Evolutionary conservation across 2,329 filamentous ascomycete species (phyloP).

Genomic region (Cadophora gregata): DNA sequence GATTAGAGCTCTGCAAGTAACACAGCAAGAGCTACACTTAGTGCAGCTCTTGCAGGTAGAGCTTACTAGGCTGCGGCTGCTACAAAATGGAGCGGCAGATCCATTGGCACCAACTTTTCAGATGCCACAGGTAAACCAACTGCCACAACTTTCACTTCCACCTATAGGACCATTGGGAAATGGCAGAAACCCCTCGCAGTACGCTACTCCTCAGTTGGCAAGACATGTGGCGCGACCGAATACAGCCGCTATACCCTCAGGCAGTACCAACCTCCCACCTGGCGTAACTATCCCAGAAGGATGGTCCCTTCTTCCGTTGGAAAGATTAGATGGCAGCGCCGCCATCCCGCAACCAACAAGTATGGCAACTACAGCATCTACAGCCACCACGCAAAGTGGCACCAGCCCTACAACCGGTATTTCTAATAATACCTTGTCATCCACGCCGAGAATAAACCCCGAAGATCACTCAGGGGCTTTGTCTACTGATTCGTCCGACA

Average conservation of each 20-base stretch:
- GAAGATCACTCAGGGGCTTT: slow-evolving; percentile 37
- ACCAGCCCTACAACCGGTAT: slow-evolving; percentile 36
- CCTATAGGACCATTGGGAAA: slow-evolving; percentile 10
- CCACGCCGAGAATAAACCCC: slow-evolving; percentile 34
- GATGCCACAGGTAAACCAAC: slow-evolving; percentile 37
- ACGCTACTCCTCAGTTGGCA: slow-evolving; percentile 37
- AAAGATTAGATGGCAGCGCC: slow-evolving; percentile 48
- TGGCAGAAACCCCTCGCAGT: background rate
- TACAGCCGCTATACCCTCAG: slow-evolving; percentile 60
- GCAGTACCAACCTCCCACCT: slow-evolving; percentile 65
- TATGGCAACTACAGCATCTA: slow-evolving; percentile 28
- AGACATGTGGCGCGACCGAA: slow-evolving; percentile 54
- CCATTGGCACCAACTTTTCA: slow-evolving; percentile 37
- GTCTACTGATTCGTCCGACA: slow-evolving; percentile 38
- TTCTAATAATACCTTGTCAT: slow-evolving; percentile 41
- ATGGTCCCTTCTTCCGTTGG: slow-evolving; percentile 68
- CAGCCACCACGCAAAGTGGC: slow-evolving; percentile 35
- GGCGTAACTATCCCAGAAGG: slow-evolving; percentile 69
- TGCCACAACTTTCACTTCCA: slow-evolving; percentile 18
- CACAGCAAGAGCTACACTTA: slow-evolving; percentile 71
- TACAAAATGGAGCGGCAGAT: slow-evolving; percentile 37
- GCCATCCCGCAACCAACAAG: slow-evolving; percentile 28
- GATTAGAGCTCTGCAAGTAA: slow-evolving; percentile 64
- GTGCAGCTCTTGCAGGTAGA: slow-evolving; percentile 72
- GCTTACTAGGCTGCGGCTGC: slow-evolving; percentile 64